Evolutionary conservation across 2,329 filamentous ascomycete genomes (phyloP).

Genomic region (Aureobasidium namibiae): DNA sequence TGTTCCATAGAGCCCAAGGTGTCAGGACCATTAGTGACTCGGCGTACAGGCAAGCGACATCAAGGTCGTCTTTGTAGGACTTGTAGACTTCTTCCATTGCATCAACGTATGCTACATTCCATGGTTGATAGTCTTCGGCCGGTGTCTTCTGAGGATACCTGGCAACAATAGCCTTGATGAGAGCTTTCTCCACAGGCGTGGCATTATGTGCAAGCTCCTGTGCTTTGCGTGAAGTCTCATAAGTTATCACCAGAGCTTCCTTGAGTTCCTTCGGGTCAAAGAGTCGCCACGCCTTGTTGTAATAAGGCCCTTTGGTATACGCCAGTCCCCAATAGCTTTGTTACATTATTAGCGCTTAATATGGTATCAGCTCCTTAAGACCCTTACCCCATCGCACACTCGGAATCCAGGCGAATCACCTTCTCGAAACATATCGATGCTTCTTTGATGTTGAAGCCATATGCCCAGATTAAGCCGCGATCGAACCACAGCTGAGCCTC

Average conservation of each 20-base stretch:
- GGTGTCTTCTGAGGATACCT: slow-evolving; percentile 45
- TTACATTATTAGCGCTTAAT: too few relatives aligned
- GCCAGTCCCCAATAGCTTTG: slow-evolving; percentile 67
- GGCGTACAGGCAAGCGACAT: slow-evolving; percentile 55
- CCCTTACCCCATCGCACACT: slow-evolving; percentile 55
- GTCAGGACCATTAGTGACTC: slow-evolving; percentile 59
- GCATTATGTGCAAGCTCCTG: slow-evolving; percentile 29
- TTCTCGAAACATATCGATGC: slow-evolving; percentile 55
- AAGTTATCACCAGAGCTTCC: slow-evolving; percentile 41
- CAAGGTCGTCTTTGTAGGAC: slow-evolving; percentile 48
- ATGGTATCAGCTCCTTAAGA: too few relatives aligned
- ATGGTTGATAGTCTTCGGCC: slow-evolving; percentile 27
- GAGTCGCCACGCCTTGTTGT: slow-evolving; percentile 69
- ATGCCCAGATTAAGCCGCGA: slow-evolving; percentile 64
- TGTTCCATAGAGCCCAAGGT: slow-evolving; percentile 58
- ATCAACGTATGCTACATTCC: slow-evolving; percentile 53
- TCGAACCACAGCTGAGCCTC: slow-evolving; percentile 60
- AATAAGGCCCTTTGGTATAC: slow-evolving; percentile 65
- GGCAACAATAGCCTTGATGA: slow-evolving; percentile 54
- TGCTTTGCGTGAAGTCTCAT: slow-evolving; percentile 40
- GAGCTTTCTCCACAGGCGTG: slow-evolving; percentile 49
- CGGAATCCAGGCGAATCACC: slow-evolving; percentile 46
- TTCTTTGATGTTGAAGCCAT: slow-evolving; percentile 70
- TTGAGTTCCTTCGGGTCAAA: slow-evolving; percentile 57
- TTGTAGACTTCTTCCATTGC: slow-evolving; percentile 52